Evolutionary conservation across 768 basidiomycete species (phyloP).

Genomic region (Brasilioporus rufonigricans): DNA sequence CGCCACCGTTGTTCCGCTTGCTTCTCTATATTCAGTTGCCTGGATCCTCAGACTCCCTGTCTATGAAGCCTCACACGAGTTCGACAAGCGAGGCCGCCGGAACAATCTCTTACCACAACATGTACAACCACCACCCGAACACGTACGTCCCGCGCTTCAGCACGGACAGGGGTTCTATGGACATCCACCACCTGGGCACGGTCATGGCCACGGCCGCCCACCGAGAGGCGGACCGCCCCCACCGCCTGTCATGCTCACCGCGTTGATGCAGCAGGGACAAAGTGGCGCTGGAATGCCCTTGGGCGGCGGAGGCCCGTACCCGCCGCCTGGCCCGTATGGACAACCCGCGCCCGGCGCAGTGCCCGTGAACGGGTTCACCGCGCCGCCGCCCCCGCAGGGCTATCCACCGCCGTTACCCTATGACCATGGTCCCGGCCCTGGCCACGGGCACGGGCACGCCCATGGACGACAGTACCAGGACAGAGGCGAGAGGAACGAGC

Average conservation of each 20-base stretch:
- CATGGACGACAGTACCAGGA: slow-evolving; percentile 18
- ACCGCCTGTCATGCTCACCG: slow-evolving; percentile 26
- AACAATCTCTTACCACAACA: slow-evolving; percentile 31
- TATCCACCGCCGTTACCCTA: slow-evolving; percentile 21
- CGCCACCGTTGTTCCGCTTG: background rate
- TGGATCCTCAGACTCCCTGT: slow-evolving; percentile 52
- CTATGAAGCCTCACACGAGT: slow-evolving; percentile 84
- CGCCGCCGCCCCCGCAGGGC: slow-evolving; percentile 12
- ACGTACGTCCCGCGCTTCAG: slow-evolving; percentile 34
- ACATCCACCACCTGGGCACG: slow-evolving; percentile 32
- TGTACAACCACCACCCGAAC: slow-evolving; percentile 29
- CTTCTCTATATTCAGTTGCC: background rate
- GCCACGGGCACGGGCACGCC: slow-evolving; percentile 5
- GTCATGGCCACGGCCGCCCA: slow-evolving; percentile 31
- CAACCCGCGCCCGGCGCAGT: slow-evolving; percentile 7
- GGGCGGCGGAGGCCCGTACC: slow-evolving; percentile 12
- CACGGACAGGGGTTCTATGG: slow-evolving; percentile 29
- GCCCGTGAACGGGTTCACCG: slow-evolving; percentile 17
- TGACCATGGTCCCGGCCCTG: slow-evolving; percentile 16
- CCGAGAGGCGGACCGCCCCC: slow-evolving; percentile 27
- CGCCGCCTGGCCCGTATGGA: slow-evolving; percentile 15
- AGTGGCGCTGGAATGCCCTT: slow-evolving; percentile 6
- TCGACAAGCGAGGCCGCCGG: slow-evolving; percentile 70
- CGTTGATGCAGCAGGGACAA: slow-evolving; percentile 30
- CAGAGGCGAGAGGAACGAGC: slow-evolving; percentile 16